Conservation (phyloP, 768 basidiomycete species). For the Boletus fagicola region DNA sequence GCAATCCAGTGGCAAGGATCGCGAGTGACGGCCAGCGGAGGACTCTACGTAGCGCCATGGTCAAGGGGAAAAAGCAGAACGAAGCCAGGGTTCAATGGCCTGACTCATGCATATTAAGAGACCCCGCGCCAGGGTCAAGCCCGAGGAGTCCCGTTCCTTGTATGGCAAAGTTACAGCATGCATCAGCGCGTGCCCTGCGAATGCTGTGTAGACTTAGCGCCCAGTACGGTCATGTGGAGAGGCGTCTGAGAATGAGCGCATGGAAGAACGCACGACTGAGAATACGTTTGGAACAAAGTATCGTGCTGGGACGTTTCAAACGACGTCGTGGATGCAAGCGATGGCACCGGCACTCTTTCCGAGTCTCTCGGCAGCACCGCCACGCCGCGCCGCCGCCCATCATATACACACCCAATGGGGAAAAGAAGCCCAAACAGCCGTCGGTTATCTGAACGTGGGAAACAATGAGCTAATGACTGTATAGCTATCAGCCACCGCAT, state of each 20-base stretch:
- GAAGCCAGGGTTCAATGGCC: background rate
- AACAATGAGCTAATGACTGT: conserved; percentile 31
- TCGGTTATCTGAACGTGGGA: conserved; percentile 21
- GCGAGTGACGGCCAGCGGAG: conserved; percentile 16
- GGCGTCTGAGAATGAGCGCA: background rate
- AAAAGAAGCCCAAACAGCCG: background rate
- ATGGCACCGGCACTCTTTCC: background rate
- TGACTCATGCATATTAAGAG: background rate
- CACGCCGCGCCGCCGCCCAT: background rate
- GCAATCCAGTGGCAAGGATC: conserved; percentile 16
- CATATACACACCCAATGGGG: background rate
- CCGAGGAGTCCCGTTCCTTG: conserved; percentile 10
- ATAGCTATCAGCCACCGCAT: conserved; percentile 41
- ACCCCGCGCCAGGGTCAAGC: background rate
- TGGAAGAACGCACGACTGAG: background rate
- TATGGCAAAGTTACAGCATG: conserved; percentile 10
- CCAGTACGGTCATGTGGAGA: background rate
- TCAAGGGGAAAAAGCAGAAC: background rate
- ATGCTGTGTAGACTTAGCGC: background rate
- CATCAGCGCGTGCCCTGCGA: background rate
- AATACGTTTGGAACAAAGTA: background rate
- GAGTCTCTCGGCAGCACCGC: background rate
- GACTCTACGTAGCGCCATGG: conserved; percentile 8
- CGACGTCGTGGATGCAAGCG: background rate
- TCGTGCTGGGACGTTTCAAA: background rate